Conservation (phyloP, 176 grass and related monocot genomes). For the Oropetium thomaeum region DNA sequence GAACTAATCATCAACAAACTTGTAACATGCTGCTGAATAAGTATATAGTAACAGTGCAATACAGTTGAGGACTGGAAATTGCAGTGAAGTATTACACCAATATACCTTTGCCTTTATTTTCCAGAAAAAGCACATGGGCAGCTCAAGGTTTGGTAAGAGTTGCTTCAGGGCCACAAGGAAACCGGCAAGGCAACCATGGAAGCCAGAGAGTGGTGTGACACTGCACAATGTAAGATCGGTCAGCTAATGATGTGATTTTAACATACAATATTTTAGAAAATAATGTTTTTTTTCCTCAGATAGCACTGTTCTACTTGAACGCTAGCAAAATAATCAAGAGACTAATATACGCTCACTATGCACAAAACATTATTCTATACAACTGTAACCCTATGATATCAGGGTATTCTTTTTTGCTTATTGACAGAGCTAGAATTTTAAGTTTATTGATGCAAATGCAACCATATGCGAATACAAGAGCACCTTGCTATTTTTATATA, state of each 20-base stretch:
- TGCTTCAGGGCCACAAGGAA: constrained; percentile 93
- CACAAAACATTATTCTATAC: background rate
- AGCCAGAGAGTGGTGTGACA: constrained; percentile 87
- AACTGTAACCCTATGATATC: background rate
- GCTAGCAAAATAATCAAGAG: background rate
- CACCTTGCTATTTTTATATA: background rate
- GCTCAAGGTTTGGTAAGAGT: constrained; percentile 87
- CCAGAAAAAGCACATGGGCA: constrained; percentile 93
- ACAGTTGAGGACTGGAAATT: background rate
- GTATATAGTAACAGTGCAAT: background rate
- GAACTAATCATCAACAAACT: background rate
- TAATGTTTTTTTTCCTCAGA: background rate
- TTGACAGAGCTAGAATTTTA: background rate
- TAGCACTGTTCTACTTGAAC: background rate
- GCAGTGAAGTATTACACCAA: background rate
- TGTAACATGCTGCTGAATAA: background rate
- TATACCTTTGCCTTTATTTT: constrained; percentile 98
- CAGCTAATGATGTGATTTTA: background rate
- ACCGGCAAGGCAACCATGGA: constrained; percentile 87
- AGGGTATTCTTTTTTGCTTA: background rate
- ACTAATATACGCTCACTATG: background rate
- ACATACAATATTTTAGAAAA: background rate
- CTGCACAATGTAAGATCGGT: constrained; percentile 30
- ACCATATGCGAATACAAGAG: background rate
- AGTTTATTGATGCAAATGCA: background rate